These are phyloP conservation scores for Oenanthe javanica DNA, from an alignment of 140 eudicot genomes.

Conservation along the genomic window DNA sequence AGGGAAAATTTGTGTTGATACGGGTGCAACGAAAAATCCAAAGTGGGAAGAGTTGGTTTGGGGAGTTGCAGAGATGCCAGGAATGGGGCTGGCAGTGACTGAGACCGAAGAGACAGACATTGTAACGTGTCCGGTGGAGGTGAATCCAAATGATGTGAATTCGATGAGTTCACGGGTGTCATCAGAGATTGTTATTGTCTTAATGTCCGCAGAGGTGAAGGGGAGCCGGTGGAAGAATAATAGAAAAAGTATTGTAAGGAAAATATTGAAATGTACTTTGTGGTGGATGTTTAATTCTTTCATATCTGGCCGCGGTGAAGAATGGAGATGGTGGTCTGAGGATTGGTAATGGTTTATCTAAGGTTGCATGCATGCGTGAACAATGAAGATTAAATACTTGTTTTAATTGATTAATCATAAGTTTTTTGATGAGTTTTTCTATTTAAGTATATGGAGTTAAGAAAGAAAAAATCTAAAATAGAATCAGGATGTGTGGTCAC, in stretches of 20 bases:
- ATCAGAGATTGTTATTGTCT: conserved; percentile 21
- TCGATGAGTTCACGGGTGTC: conserved; percentile 47
- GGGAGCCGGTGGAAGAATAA: conserved; percentile 18
- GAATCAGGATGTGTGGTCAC: conserved; percentile 12
- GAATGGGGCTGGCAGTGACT: conserved; percentile 20
- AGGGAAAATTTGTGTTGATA: conserved; percentile 30
- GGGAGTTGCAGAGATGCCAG: conserved; percentile 23
- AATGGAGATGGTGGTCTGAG: not conserved
- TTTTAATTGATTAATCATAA: not conserved
- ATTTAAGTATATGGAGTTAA: not conserved
- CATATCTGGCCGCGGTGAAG: not conserved
- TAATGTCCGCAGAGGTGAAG: conserved; percentile 31
- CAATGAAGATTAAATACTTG: not conserved
- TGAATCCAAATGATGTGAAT: conserved; percentile 49
- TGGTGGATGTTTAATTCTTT: not conserved
- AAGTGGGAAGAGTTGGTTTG: conserved; percentile 35
- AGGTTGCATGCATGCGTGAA: not conserved
- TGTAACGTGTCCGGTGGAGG: conserved; percentile 26
- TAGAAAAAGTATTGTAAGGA: conserved; percentile 8
- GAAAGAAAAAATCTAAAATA: not conserved
- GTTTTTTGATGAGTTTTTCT: not conserved
- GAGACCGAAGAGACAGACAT: conserved; percentile 20
- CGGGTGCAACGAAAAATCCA: conserved; percentile 37
- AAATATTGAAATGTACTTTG: not conserved
- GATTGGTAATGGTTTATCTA: not conserved